Percentiles rank a stretch among this genome's conserved stretches.
phyloP scores from a whole-genome alignment of 2,329 filamentous ascomycete species.

The Sclerotinia subarctica region DNA sequence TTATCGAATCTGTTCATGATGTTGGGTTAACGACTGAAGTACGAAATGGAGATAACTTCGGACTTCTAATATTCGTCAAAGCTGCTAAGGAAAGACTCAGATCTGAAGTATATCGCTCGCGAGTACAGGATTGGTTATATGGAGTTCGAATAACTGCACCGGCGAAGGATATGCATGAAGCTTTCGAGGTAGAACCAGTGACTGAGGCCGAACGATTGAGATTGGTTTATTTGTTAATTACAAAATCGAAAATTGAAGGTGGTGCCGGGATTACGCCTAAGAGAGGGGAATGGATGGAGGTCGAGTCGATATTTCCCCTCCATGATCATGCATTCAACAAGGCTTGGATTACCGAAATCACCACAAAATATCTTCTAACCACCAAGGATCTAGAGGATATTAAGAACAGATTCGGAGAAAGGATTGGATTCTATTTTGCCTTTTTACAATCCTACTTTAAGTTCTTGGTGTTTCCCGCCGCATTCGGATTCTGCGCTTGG shows the following conservation, averaged over 20 bases:
- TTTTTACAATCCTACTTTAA: constrained; percentile 89
- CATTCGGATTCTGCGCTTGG: constrained; percentile 74
- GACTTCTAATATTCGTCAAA: constrained; percentile 79
- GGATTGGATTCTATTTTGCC: constrained; percentile 91
- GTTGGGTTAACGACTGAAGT: constrained; percentile 89
- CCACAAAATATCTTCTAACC: constrained; percentile 66
- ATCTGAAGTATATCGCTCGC: constrained; percentile 78
- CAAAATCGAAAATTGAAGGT: constrained; percentile 67
- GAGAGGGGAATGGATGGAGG: constrained; percentile 66
- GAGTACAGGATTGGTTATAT: constrained; percentile 91
- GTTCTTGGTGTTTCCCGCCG: constrained; percentile 79
- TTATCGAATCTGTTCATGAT: constrained; percentile 69
- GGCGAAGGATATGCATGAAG: constrained; percentile 64
- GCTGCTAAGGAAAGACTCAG: constrained; percentile 72
- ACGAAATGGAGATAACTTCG: constrained; percentile 70
- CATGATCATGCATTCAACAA: constrained; percentile 76
- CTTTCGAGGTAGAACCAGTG: constrained; percentile 70
- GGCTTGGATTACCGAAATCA: constrained; percentile 71
- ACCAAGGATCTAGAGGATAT: constrained; percentile 69
- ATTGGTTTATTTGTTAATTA: constrained; percentile 82
- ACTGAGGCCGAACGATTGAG: constrained; percentile 85
- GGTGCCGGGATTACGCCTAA: constrained; percentile 74
- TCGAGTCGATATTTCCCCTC: constrained; percentile 72
- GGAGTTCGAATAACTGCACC: constrained; percentile 78
- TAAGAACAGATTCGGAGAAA: constrained; percentile 73